Evolutionary conservation across 1,284 basidiomycete genomes (phyloP).

Genomic region (Peniophora sp.): DNA sequence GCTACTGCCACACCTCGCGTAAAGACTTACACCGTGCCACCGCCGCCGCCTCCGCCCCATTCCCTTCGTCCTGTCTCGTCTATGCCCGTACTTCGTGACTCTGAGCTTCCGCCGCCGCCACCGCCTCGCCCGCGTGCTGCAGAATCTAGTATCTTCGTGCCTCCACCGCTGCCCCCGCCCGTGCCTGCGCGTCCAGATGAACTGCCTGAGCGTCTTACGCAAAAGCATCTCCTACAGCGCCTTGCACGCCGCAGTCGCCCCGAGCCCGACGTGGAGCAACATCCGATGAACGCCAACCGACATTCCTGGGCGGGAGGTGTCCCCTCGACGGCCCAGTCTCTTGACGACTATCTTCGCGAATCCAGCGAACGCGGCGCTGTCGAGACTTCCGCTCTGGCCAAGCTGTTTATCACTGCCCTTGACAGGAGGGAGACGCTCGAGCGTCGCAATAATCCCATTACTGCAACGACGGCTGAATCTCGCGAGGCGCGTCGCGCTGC

Average conservation of each 20-base stretch:
- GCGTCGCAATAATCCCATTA: no score
- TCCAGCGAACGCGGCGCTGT: no score
- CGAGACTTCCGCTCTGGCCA: no score
- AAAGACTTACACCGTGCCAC: not conserved
- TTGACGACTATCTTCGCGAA: no score
- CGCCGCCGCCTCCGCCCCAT: slow-evolving; percentile 3
- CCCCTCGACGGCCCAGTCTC: not conserved
- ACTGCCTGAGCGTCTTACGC: not conserved
- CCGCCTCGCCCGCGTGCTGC: not conserved
- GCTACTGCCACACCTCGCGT: not conserved
- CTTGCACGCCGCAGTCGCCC: not conserved
- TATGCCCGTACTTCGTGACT: not conserved
- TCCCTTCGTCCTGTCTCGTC: not conserved
- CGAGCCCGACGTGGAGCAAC: not conserved
- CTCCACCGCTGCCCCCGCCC: not conserved
- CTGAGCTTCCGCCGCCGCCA: not conserved
- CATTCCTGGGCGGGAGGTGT: not conserved
- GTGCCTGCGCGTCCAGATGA: not conserved
- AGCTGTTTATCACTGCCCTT: no score
- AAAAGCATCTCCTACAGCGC: not conserved
- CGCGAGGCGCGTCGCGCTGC: no score
- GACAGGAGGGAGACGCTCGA: no score
- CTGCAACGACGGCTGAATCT: no score
- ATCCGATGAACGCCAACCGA: not conserved
- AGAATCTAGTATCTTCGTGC: not conserved